Evolutionary conservation across 306 rosid species (phyloP), one percentile per base, ranked within the genome.

Genomic region (Pachyrhizus erosus): DNA sequence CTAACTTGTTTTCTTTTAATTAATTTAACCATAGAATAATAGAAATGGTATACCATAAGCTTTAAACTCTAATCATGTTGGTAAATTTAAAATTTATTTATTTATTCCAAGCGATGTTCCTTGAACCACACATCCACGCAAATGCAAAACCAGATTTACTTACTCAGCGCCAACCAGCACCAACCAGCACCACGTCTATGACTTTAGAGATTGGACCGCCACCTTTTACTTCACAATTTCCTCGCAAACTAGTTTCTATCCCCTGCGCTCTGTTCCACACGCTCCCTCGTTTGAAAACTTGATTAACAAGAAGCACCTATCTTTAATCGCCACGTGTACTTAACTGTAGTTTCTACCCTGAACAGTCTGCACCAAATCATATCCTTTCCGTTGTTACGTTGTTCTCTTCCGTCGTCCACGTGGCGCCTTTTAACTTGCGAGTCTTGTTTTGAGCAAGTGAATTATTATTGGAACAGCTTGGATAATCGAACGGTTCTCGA

Each of bases 171-270:
- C 86, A 82, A 10, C 52, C 76, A 55, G 83, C 85, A 76, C 70
- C 86, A 82, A 10, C 52, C 76, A 55, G 83, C 85, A 76, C 80
- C 69, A 46, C 79, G 57, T 76, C 24, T 83, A 78, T 79, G 87
- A 72, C 87, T 72, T 58, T 29, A 18, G 42, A 83, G 14, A 37
- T 62, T 61, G 9, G 2, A 43, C 27, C 24, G 20, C 66, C 66
- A 7, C 13, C 17, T 49, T 71, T 52, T 27, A 23, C 65, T 11
- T 54, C 34, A 1, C 55, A 12, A 64, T 67, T 82, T 39, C 42
- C 14, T 54, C 4, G 23, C 49, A 9, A 0, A 51, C 15, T 9
- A 29, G 67, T 55, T 66, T 17, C 0, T 0, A 52, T 84, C 73
- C 0, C 20, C 7, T 77, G 86, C 55, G 3, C 55, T 10, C 9